Evolutionary conservation across 2,329 filamentous ascomycete genomes (phyloP).

Genomic region (Sporothrix sp.): DNA sequence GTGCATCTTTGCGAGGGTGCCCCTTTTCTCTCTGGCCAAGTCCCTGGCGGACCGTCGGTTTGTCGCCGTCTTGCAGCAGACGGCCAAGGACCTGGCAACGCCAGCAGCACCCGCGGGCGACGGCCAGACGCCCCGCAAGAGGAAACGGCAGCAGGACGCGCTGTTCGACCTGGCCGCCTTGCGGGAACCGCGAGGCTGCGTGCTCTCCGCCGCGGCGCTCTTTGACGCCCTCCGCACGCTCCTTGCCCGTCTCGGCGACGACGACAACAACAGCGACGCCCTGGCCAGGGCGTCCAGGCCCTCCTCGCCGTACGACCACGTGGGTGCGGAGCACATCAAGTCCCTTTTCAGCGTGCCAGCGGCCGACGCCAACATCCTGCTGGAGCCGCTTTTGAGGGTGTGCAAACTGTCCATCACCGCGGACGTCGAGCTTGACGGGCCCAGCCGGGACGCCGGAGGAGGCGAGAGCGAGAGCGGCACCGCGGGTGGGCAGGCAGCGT

Average conservation of each 20-base stretch:
- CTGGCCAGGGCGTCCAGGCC: neutral
- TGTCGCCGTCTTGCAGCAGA: constrained; percentile 53
- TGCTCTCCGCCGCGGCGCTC: constrained; percentile 38
- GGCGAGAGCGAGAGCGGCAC: too few species aligned
- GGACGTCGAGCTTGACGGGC: too few species aligned
- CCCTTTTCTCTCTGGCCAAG: constrained; percentile 58
- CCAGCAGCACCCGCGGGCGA: constrained; percentile 14
- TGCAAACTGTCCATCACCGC: constrained; percentile 31
- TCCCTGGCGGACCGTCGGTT: constrained; percentile 64
- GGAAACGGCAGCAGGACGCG: constrained; percentile 33
- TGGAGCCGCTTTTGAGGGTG: constrained; percentile 36
- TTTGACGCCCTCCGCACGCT: constrained; percentile 39
- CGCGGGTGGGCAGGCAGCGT: constrained; percentile 35
- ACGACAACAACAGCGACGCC: constrained; percentile 20
- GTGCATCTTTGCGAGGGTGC: constrained; percentile 53
- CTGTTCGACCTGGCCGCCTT: constrained; percentile 34
- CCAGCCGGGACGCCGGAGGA: neutral
- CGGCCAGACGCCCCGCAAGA: constrained; percentile 28
- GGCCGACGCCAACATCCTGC: constrained; percentile 35
- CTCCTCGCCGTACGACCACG: constrained; percentile 29
- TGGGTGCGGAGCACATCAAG: constrained; percentile 49
- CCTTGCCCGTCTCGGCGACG: constrained; percentile 34
- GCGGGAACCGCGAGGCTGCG: constrained; percentile 30
- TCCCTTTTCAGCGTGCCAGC: constrained; percentile 45
- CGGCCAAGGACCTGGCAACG: constrained; percentile 48